These are phyloP conservation scores for Aurinia saxatilis DNA, from an alignment of 345 rosid genomes.

Conservation along the genomic window DNA sequence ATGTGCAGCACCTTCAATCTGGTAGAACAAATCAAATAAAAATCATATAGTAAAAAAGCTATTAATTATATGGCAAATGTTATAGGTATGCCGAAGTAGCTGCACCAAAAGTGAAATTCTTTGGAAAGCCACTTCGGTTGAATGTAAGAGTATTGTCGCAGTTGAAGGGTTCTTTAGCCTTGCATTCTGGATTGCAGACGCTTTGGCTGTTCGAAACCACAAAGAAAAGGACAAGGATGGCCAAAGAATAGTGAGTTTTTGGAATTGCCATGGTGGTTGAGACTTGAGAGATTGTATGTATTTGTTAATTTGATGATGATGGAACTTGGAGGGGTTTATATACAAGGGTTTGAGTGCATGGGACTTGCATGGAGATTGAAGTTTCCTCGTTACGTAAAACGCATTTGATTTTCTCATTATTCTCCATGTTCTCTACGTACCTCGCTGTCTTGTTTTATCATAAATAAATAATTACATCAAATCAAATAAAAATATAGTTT, in stretches of 20 bases:
- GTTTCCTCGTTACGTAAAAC: neutral
- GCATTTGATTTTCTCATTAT: neutral
- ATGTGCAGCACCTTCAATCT: slow-evolving; percentile 7
- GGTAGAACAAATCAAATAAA: too few relatives aligned
- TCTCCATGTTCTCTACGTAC: slow-evolving; percentile 2
- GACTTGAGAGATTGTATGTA: neutral
- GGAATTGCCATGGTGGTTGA: neutral
- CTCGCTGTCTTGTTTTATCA: neutral
- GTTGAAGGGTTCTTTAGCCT: slow-evolving; percentile 13
- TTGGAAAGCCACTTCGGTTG: neutral
- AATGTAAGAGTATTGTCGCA: slow-evolving; percentile 7
- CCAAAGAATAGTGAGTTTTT: slow-evolving; percentile 3
- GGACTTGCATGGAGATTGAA: neutral
- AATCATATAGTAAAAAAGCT: too few relatives aligned
- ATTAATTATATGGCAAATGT: too few relatives aligned
- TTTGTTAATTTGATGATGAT: neutral
- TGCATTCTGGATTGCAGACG: slow-evolving; percentile 11
- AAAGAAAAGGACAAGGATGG: neutral
- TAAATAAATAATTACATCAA: neutral
- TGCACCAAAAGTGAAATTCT: neutral
- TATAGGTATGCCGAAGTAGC: neutral
- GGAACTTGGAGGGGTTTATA: neutral
- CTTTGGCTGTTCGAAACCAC: neutral
- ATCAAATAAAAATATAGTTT: neutral
- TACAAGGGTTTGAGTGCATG: slow-evolving; percentile 4